phyloP scores from a whole-genome alignment of 164 flowering plant species.

The Vitis rotundifolia region DNA sequence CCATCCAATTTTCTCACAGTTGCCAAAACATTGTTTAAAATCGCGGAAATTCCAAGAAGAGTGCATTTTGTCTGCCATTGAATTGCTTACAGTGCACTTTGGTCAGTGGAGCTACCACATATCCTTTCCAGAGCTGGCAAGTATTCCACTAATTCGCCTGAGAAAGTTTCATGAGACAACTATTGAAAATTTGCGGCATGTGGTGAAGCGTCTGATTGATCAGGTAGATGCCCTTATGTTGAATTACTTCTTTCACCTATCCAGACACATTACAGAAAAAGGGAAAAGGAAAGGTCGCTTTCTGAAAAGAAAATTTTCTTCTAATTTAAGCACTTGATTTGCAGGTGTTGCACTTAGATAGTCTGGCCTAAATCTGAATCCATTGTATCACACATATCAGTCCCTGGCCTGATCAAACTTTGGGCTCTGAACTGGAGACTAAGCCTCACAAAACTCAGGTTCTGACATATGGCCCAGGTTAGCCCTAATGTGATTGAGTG shows the following conservation, averaged over 20 bases:
- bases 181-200: constrained; percentile 54
- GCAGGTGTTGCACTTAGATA: too few species aligned
- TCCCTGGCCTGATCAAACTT: not conserved
- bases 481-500: not conserved
- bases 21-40: constrained; percentile 82
- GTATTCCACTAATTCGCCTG: constrained; percentile 69
- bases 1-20: constrained; percentile 40
- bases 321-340: not conserved
- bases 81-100: constrained; percentile 73
- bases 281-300: too few species aligned
- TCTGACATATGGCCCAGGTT: not conserved
- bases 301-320: not conserved
- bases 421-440: not conserved
- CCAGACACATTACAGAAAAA: not conserved
- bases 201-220: constrained; percentile 74
- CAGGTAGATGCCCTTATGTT: constrained; percentile 46
- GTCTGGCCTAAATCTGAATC: too few species aligned
- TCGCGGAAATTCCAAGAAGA: constrained; percentile 62
- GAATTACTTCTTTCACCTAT: not conserved
- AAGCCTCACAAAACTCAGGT: too few species aligned
- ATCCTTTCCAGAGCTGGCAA: constrained; percentile 94
- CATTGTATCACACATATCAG: not conserved
- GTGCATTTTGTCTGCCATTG: constrained; percentile 62
- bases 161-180: constrained; percentile 60
- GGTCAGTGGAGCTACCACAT: constrained; percentile 90